Conservation (phyloP, 257 asterid species). For the Cordia subcordata region DNA sequence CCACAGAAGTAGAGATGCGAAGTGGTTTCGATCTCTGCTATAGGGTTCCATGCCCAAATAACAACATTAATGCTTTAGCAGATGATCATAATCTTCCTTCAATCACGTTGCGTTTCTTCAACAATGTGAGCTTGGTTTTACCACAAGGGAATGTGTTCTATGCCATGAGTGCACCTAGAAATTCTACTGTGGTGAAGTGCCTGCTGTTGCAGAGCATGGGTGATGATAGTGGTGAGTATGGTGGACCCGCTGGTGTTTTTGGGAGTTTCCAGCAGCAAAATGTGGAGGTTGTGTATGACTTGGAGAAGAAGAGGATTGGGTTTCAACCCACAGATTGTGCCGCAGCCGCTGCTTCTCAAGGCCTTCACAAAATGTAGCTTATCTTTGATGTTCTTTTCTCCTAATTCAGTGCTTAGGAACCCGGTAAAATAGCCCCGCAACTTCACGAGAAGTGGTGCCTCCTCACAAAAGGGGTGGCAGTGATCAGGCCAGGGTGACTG, state of each 20-base stretch:
- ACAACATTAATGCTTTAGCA: constrained; percentile 6
- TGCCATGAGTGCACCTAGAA: constrained; percentile 55
- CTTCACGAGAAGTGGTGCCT: no score
- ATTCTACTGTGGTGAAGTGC: constrained; percentile 55
- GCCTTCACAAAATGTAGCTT: constrained; percentile 26
- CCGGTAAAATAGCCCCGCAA: no score
- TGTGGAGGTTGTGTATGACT: constrained; percentile 72
- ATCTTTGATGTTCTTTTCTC: no score
- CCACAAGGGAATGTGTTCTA: constrained; percentile 55
- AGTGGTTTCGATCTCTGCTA: constrained; percentile 68
- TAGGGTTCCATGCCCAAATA: constrained; percentile 33
- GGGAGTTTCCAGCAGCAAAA: constrained; percentile 76
- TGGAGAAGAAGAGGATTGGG: constrained; percentile 66
- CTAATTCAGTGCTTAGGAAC: no score
- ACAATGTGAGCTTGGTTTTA: constrained; percentile 42
- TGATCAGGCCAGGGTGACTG: no score
- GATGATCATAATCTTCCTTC: constrained; percentile 39
- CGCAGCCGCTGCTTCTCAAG: constrained; percentile 36
- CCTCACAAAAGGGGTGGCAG: no score
- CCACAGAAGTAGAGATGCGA: constrained; percentile 36
- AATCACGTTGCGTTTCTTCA: constrained; percentile 57
- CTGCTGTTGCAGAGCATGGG: constrained; percentile 60
- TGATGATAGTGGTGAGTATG: constrained; percentile 20
- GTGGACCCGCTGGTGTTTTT: constrained; percentile 76
- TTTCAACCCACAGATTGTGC: constrained; percentile 60